Base-by-base conservation (phyloP, 2,329 filamentous ascomycete species). In the Cladosporium oxysporum region DNA sequence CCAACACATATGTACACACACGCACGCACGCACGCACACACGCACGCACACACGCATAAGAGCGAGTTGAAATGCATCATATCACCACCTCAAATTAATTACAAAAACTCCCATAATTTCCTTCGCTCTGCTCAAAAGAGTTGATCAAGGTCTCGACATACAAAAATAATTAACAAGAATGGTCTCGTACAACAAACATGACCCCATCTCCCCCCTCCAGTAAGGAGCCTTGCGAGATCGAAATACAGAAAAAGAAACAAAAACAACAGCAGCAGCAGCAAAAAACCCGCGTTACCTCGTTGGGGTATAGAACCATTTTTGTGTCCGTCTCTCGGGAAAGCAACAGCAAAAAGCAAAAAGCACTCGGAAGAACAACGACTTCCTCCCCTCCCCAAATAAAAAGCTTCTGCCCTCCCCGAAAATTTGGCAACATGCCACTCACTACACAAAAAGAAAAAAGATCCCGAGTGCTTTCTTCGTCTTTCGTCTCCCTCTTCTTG, bases 301-400 rank as follows among this genome's bases (percentile, higher is more conserved):
- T 47, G 41, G 52, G 52, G 52, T 55, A 55, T 55, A 55, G n/a
- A 55, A 33, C 52, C 52, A 33, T 55, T 55, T 55, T 55, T 55
- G 28, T 29, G 28, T 33, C 52, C 33, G 55, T 58, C 33, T 58
- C 55, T 41, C 33, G n/a, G 33, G 31, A 23, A 58, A 58, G 33
- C 33, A 41, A 7, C 29, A 57, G 47, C 23, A 50, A 50, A 49
- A 49, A n/a, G 33, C 33, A 35, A 35, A 35, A 52, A 29, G 49
- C 23, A 33, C 50, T 29, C 28, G 3, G 33, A 55, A 55, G 31
- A 5, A 29, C 52, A 55, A 55, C 41, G n/a, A 47, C n/a, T 44
- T 18, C 41, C 41, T 44, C 41, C 41, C 23, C 23, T 26, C 3
- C 23, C 23, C 23, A 26, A 26, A 26, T 26, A 26, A 26, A 26